Base-by-base conservation (phyloP, 176 grass and related monocot genomes). In the Paspalum vaginatum region DNA sequence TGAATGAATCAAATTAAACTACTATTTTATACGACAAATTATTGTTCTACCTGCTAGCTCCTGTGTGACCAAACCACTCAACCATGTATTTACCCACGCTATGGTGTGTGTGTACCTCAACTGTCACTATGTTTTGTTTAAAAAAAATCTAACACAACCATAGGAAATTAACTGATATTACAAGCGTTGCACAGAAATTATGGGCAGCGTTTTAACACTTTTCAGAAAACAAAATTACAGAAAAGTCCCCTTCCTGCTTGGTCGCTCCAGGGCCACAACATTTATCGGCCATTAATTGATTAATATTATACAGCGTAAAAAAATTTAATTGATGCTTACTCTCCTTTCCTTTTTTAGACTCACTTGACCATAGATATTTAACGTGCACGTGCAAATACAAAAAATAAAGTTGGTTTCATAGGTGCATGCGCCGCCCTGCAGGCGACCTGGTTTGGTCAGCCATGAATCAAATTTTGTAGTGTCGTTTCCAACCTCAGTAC, bases 391-490 rank as follows among this genome's bases (percentile, higher is more conserved):
- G 87, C 70, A 50, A 27, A 2, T 24, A 24, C 20, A 37, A 27
- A 45, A 54, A 4, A 41, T 37, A 5, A 18, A 42, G 0, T 3
- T 13, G 8, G 40, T 70, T 80, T 80, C 55, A 81, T 63, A 26
- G 84, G 47, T 70, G 62, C 54, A 16, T 32, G 65, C 65, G 71
- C 17, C 72, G 77, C 41, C 7, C 77, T 72, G 82, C 65, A 49
- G 57, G 48, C 81, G 87, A 85, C 82, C 57, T 59, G 50, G 18
- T 81, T 41, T 65, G 41, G 71, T 69, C 71, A 76, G 25, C 49
- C 39, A 71, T 48, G 55, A 15, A 70, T 57, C 22, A 63, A 51
- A 51, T 43, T 20, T 27, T 76, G 1, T 43, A 25, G 0, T 70
- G n/a, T 63, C 22, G 54, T 11, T 66, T 81, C 73, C 10, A 82